Evolutionary conservation across 495 filamentous ascomycete species (phyloP).

Genomic region (Xylona heveae): DNA sequence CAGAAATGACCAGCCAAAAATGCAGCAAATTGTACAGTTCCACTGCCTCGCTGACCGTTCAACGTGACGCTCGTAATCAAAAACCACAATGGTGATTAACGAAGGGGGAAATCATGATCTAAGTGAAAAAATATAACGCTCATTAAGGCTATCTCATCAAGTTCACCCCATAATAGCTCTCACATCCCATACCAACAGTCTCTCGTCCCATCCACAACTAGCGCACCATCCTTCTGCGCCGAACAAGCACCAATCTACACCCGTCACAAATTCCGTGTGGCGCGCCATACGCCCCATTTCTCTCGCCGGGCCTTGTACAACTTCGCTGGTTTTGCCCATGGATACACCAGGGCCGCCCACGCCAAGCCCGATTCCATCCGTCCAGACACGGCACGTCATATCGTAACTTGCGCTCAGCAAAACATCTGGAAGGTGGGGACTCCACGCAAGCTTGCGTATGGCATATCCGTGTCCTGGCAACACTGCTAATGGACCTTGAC

Average conservation of each 20-base stretch:
- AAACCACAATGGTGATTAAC: no score
- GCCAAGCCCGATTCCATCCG: constrained; percentile 41
- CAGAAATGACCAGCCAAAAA: no score
- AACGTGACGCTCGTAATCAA: no score
- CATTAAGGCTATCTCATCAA: constrained; percentile 1
- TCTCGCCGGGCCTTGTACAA: constrained; percentile 12
- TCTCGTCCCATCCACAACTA: constrained; percentile 82
- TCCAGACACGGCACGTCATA: constrained; percentile 92
- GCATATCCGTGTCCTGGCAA: constrained; percentile 82
- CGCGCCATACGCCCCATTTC: constrained; percentile 74
- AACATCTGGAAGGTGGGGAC: constrained; percentile 70
- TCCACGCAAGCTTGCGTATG: constrained; percentile 67
- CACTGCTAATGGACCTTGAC: constrained; percentile 43
- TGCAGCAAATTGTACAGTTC: no score
- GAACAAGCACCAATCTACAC: constrained; percentile 95
- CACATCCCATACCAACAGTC: constrained; percentile 80
- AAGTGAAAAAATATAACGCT: neutral
- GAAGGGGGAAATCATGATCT: no score
- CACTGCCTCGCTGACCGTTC: no score
- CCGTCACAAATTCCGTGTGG: constrained; percentile 94
- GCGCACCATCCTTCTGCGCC: constrained; percentile 91
- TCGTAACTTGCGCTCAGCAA: constrained; percentile 83
- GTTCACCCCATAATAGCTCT: constrained; percentile 33
- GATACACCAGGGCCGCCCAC: constrained; percentile 18
- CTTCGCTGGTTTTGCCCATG: constrained; percentile 10